Base-by-base conservation (phyloP, 2,329 filamentous ascomycete genomes). In the Hypoxylon sp. region DNA sequence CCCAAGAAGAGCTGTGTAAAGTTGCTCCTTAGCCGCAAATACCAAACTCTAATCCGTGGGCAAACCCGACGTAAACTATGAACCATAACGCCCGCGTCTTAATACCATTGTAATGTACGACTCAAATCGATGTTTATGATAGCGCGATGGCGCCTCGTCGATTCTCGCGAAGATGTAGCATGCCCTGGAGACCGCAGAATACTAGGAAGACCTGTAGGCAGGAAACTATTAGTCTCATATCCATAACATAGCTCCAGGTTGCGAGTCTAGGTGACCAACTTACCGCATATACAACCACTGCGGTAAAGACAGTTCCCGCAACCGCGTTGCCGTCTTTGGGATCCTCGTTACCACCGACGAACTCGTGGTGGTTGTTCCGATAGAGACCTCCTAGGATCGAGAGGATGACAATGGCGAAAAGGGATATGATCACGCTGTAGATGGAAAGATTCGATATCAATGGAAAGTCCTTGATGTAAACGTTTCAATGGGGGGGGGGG, bases 131-230 rank as follows among this genome's bases (percentile, higher is more conserved):
- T n/a, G 39, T 30, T 64, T 46, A 65, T 19, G 65, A 68, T 30
- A 97, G 82, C 63, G 91, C 88, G 80, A 97, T 97, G 65, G 92
- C 91, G 68, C 94, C 94, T 76, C 91, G 85, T 78, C 91, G 86
- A 79, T 88, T 93, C 78, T 94, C 90, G 78, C 93, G 89, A 72
- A 92, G 80, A 79, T 98, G 93, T 65, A 97, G 85, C 74, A 91
- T 87, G 67, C 93, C 94, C 78, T 98, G 94, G 70, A 94, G 87
- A 60, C 90, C 91, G 79, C 94, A 98, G 81, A 97, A 97, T 52
- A 96, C 84, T 59, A 97, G 86, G 84, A 98, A 98, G 17, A 85
- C 89, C 94, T 96, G 11, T 53, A 63, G n/a, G 71, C 67, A 2
- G 49, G 55, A 50, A 43, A 39, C 2, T 17, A n/a, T 68, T 0